Conservation (phyloP, 2,329 filamentous ascomycete genomes). For the Cordyceps tenuipes region DNA sequence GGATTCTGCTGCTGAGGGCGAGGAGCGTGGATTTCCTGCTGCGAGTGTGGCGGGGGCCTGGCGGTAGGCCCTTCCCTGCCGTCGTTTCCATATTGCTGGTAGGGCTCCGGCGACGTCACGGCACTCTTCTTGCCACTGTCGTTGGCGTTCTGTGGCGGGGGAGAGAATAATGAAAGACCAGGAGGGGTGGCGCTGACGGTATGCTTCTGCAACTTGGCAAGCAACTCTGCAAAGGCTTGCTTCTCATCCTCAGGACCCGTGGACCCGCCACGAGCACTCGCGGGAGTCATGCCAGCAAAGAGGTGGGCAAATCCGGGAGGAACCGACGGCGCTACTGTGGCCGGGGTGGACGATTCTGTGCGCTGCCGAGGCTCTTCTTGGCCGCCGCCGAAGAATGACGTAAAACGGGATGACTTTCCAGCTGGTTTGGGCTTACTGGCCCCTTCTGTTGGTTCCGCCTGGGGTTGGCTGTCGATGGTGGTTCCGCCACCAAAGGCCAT, state of each 20-base stretch:
- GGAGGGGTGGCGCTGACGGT: constrained; percentile 39
- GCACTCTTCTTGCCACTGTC: constrained; percentile 27
- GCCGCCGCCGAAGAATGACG: constrained; percentile 58
- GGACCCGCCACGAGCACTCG: constrained; percentile 14
- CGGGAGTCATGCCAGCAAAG: background rate
- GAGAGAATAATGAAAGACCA: constrained; percentile 33
- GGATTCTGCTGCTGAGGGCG: constrained; percentile 42
- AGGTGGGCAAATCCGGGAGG: constrained; percentile 10
- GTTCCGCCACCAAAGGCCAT: constrained; percentile 39
- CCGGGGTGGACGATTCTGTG: constrained; percentile 39
- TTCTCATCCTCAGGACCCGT: constrained; percentile 56
- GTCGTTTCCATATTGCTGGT: constrained; percentile 38
- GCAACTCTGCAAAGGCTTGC: constrained; percentile 74
- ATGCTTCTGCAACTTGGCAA: constrained; percentile 69
- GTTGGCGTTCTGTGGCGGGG: constrained; percentile 26
- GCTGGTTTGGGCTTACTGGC: constrained; percentile 45
- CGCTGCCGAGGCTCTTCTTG: constrained; percentile 44
- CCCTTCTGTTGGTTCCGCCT: constrained; percentile 38
- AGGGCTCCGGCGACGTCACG: constrained; percentile 40
- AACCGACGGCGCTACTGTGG: constrained; percentile 7
- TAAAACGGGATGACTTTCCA: constrained; percentile 73
- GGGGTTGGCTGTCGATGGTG: constrained; percentile 41
- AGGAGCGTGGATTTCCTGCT: constrained; percentile 44
- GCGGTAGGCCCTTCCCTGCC: constrained; percentile 37
- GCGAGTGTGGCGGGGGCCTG: constrained; percentile 23